Conservation (phyloP, 208 protist species). For the Plasmodiophora brassicae region DNA sequence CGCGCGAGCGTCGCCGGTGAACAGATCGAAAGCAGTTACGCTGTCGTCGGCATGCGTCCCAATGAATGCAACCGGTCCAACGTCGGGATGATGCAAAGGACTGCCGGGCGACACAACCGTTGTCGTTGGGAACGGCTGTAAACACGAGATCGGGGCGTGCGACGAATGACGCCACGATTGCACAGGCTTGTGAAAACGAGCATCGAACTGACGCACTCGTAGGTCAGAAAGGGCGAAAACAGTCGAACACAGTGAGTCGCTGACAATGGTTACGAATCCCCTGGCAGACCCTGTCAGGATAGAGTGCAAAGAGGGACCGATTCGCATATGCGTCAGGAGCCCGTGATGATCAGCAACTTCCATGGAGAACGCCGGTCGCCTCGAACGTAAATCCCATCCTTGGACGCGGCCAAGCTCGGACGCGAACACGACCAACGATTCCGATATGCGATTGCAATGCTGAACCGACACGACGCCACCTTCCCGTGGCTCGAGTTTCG, state of each 20-base stretch:
- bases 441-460: not conserved
- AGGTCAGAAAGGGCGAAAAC: not conserved
- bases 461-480: not conserved
- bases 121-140: not conserved
- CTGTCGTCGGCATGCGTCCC: not conserved
- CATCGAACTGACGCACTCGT: not conserved
- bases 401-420: not conserved
- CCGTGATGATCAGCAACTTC: not conserved
- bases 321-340: not conserved
- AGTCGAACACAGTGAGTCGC: not conserved
- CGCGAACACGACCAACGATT: not conserved
- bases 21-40: not conserved
- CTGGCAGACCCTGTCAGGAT: not conserved
- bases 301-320: not conserved
- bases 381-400: not conserved
- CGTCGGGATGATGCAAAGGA: not conserved
- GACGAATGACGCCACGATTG: not conserved
- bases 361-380: not conserved
- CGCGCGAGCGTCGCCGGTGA: not conserved
- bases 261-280: not conserved
- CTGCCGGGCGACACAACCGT: not conserved
- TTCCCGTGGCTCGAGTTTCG: not conserved
- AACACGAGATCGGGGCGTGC: not conserved
- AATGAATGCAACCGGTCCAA: not conserved
- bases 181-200: not conserved